Base-by-base conservation (phyloP, 371 early-diverging fungal genomes). In the Mucor velutinosus region DNA sequence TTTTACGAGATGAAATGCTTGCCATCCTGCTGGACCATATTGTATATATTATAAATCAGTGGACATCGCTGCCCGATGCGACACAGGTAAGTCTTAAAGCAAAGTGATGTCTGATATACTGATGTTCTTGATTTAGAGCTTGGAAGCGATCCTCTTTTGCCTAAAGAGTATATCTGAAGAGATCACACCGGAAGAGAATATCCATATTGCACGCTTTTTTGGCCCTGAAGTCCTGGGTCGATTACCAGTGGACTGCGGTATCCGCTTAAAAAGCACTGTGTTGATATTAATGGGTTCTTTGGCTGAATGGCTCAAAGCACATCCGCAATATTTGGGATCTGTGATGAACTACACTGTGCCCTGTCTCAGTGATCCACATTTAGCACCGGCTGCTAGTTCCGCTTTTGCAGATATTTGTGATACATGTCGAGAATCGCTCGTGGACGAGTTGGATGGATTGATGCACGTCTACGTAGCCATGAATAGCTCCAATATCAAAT, bases 341-440 rank as follows among this genome's bases (percentile, higher is more conserved):
- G 86, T 86, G 5, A 80, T 92, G 67, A 88, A 89, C 30, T 89
- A 86, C 67, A 86, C 93, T 60, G 86, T 90, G 7, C 85, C 88
- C 0, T 87, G 87, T 41, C 67, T 94, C 17, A 84, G 83, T 39
- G 76, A 84, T 17, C 82, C 87, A 0, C 75, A 81, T 58, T 74
- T 90, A n/a, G 88, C 92, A 0, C 76, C 76, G 0, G 66, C 84
- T n/a, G 92, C 93, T 6, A 90, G 89, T 43, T 80, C 78, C 1
- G 85, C 92, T 0, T 87, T 94, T 53, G 83, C 90, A 19, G 84
- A 83, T 58, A 85, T 93, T n/a, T 94, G 93, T 71, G 91, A 93
- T 63, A 84, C 81, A 17, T 94, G 94, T 65, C 83, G 92, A 45
- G 82, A 83, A 41, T 84, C 86, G 4, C 73, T 94, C 29, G 83